Evolutionary conservation across 441 rosid species (phyloP).

Genomic region (Populus hybrid): DNA sequence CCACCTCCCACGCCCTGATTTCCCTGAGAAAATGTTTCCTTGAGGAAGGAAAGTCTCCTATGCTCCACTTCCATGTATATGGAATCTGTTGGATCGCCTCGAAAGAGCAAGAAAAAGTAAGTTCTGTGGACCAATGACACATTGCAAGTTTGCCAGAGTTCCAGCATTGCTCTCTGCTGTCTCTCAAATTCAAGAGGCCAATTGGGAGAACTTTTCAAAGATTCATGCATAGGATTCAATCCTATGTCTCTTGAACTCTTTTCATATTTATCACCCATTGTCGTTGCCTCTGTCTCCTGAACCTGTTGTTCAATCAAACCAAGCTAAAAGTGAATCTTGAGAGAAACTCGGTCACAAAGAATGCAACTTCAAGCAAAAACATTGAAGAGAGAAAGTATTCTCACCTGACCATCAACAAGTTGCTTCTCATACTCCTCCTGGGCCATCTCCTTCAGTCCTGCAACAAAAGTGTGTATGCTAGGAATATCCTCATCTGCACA

Average conservation of each 20-base stretch:
- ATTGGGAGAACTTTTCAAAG: conserved; percentile 33
- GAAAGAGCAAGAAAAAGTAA: conserved; percentile 86
- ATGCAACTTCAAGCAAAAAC: background rate
- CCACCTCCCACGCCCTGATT: conserved; percentile 49
- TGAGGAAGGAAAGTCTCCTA: conserved; percentile 74
- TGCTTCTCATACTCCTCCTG: conserved; percentile 45
- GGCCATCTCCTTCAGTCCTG: conserved; percentile 78
- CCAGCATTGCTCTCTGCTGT: conserved; percentile 52
- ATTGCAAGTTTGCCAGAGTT: conserved; percentile 80
- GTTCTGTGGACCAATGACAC: conserved; percentile 87
- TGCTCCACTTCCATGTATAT: conserved; percentile 86
- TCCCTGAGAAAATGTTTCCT: conserved; percentile 64
- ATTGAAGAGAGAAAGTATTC: conserved; percentile 5
- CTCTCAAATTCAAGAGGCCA: conserved; percentile 62
- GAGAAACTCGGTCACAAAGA: background rate
- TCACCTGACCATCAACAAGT: conserved; percentile 43
- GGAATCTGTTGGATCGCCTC: conserved; percentile 77
- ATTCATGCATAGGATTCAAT: conserved; percentile 56
- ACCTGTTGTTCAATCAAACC: conserved; percentile 23
- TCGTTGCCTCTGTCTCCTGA: conserved; percentile 35
- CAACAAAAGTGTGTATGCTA: conserved; percentile 67
- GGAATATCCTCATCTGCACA: conserved; percentile 68
- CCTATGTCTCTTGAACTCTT: conserved; percentile 58
- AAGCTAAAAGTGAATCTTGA: conserved; percentile 19
- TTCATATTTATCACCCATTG: conserved; percentile 28